Evolutionary conservation across 2,329 filamentous ascomycete genomes (phyloP).

Genomic region (Pestalotiopsis sp.): DNA sequence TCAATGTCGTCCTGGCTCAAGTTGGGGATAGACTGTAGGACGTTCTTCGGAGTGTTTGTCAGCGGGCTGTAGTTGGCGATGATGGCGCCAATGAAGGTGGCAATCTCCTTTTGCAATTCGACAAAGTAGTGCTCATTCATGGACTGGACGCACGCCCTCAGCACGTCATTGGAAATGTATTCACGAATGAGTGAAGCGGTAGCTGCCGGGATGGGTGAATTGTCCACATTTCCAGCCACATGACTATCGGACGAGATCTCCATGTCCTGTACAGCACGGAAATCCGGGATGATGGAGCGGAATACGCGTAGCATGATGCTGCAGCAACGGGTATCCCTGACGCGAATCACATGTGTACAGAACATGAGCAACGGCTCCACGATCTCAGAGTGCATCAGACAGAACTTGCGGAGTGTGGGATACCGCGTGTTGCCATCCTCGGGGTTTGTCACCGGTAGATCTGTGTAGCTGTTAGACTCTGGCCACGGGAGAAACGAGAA

Average conservation of each 20-base stretch:
- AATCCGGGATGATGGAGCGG: slow-evolving; percentile 81
- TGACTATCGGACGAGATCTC: slow-evolving; percentile 11
- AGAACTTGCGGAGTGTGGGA: slow-evolving; percentile 77
- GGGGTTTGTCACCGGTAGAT: slow-evolving; percentile 20
- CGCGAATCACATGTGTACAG: slow-evolving; percentile 85
- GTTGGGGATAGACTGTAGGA: slow-evolving; percentile 80
- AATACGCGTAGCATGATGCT: slow-evolving; percentile 86
- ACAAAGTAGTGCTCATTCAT: slow-evolving; percentile 97
- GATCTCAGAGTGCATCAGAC: slow-evolving; percentile 75
- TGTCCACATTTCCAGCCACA: slow-evolving; percentile 29
- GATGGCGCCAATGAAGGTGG: slow-evolving; percentile 83
- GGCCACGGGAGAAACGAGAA: not conserved
- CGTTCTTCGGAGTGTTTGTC: slow-evolving; percentile 70
- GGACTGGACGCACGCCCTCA: slow-evolving; percentile 87
- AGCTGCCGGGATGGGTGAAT: slow-evolving; percentile 51
- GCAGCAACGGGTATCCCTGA: slow-evolving; percentile 88
- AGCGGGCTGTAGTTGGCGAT: slow-evolving; percentile 73
- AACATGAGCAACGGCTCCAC: slow-evolving; percentile 90
- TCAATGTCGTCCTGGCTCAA: slow-evolving; percentile 72
- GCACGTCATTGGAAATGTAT: slow-evolving; percentile 85
- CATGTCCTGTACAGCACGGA: slow-evolving; percentile 40
- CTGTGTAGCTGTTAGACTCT: slow-evolving; percentile 32
- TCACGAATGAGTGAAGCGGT: slow-evolving; percentile 75
- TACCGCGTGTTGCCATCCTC: slow-evolving; percentile 36
- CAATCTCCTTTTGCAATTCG: slow-evolving; percentile 91